These are phyloP conservation scores for Edaphochlamys debaryana DNA, from an alignment of 139 green algal species.

Conservation along the genomic window DNA sequence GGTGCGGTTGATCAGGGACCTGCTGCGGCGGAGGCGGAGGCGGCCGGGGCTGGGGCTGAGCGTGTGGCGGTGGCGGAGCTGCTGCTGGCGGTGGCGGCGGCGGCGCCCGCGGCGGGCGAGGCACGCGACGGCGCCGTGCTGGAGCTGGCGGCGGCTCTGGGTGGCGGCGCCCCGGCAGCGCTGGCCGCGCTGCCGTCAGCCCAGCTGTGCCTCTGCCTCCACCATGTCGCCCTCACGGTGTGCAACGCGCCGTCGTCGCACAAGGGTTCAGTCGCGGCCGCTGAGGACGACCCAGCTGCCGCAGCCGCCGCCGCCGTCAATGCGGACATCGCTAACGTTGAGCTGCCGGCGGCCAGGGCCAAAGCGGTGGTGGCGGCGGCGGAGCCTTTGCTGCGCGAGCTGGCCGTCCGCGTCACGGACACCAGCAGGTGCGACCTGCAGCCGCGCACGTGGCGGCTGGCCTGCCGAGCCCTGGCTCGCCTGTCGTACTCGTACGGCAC, in stretches of 20 bases:
- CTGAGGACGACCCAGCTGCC: too few species aligned
- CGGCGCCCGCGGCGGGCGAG: background rate
- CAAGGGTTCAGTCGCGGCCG: too few species aligned
- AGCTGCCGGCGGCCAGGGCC: background rate
- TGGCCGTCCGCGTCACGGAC: background rate
- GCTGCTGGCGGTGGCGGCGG: conserved; percentile 21
- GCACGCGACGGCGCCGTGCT: background rate
- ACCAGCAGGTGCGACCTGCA: background rate
- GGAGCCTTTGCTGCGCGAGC: conserved; percentile 4
- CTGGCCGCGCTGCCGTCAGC: background rate
- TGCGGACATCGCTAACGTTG: too few species aligned
- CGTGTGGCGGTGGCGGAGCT: conserved; percentile 20
- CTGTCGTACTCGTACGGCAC: conserved; percentile 24
- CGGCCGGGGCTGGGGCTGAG: background rate
- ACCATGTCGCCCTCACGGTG: too few species aligned
- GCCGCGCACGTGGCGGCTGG: background rate
- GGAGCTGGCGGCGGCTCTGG: conserved; percentile 21
- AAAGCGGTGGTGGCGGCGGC: background rate
- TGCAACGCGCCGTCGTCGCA: too few species aligned
- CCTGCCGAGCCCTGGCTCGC: background rate
- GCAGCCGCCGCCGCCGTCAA: too few species aligned
- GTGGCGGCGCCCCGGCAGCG: background rate
- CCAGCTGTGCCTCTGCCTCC: background rate
- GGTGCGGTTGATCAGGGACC: too few species aligned
- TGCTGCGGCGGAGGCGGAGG: background rate